phyloP scores from a whole-genome alignment of 2,329 filamentous ascomycete species.

The Beauveria varroae region DNA sequence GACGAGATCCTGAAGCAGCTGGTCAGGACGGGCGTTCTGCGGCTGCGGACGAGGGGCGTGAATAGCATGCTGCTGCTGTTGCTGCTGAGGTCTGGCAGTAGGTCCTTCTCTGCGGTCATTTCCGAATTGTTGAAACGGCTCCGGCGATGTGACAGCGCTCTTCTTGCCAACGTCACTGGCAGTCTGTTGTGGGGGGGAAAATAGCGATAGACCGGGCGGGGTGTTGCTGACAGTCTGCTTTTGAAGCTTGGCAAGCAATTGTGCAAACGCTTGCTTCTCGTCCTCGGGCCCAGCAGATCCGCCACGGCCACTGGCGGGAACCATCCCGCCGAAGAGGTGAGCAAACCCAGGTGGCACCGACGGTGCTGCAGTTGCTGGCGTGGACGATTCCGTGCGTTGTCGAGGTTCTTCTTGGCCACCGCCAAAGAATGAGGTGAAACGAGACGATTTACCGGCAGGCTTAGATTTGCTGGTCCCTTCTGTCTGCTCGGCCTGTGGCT shows the following conservation, averaged over 20 bases:
- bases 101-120: conserved; percentile 38
- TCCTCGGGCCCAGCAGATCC: conserved; percentile 38
- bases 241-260: conserved; percentile 75
- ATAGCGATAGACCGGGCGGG: conserved; percentile 36
- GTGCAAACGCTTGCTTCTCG: conserved; percentile 81
- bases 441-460: conserved; percentile 59
- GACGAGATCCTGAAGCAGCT: conserved; percentile 54
- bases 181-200: conserved; percentile 32
- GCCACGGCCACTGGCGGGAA: neutral
- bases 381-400: conserved; percentile 41
- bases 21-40: conserved; percentile 47
- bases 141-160: conserved; percentile 38
- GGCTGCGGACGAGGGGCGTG: conserved; percentile 42
- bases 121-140: conserved; percentile 39
- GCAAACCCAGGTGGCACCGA: conserved; percentile 10
- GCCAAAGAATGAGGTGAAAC: conserved; percentile 75
- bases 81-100: conserved; percentile 30
- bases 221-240: conserved; percentile 42
- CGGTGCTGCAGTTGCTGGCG: conserved; percentile 21
- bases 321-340: conserved; percentile 2
- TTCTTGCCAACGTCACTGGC: conserved; percentile 23
- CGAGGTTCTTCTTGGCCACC: conserved; percentile 43
- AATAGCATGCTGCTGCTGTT: conserved; percentile 36
- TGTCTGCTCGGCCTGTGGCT: conserved; percentile 43
- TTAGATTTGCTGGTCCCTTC: conserved; percentile 45